Percentiles rank a stretch among this genome's conserved stretches.
Evolutionary conservation across 169 alveolate genomes (phyloP).

Genomic region (Eimeria praecox): DNA sequence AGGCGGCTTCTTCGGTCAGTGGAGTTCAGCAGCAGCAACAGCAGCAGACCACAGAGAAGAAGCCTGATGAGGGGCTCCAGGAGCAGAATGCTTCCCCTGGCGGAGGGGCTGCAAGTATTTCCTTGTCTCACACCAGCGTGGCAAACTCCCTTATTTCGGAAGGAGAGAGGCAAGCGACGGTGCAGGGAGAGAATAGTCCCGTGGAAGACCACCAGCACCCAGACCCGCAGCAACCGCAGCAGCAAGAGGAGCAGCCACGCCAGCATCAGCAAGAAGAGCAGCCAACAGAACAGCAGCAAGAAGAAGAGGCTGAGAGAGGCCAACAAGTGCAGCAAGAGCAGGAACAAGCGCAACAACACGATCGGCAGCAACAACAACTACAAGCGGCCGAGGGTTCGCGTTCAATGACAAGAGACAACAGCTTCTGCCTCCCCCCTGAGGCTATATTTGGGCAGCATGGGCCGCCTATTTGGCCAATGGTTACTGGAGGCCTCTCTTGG

Average conservation of each 20-base stretch:
- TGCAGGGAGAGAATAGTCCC: neutral
- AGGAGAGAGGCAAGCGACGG: neutral
- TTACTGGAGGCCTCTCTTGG: constrained; percentile 48
- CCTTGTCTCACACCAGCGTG: neutral
- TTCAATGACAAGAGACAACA: neutral
- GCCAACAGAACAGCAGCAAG: neutral
- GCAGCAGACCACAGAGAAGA: neutral
- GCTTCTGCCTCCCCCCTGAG: constrained; percentile 27
- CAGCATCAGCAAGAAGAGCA: neutral
- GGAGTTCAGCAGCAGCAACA: neutral
- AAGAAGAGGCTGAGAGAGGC: neutral
- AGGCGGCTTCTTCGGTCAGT: neutral
- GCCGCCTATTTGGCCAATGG: constrained; percentile 55
- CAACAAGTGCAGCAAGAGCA: constrained; percentile 6
- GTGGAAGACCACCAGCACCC: neutral
- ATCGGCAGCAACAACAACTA: neutral
- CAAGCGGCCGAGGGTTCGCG: neutral
- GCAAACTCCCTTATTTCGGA: neutral
- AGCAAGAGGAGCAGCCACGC: neutral
- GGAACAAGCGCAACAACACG: neutral
- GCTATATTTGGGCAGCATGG: constrained; percentile 31
- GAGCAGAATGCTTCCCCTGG: neutral
- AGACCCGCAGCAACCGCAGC: neutral
- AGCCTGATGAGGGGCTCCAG: neutral
- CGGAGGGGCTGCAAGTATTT: neutral